phyloP scores from a whole-genome alignment of 257 asterid species.

The Scutellaria galericulata region DNA sequence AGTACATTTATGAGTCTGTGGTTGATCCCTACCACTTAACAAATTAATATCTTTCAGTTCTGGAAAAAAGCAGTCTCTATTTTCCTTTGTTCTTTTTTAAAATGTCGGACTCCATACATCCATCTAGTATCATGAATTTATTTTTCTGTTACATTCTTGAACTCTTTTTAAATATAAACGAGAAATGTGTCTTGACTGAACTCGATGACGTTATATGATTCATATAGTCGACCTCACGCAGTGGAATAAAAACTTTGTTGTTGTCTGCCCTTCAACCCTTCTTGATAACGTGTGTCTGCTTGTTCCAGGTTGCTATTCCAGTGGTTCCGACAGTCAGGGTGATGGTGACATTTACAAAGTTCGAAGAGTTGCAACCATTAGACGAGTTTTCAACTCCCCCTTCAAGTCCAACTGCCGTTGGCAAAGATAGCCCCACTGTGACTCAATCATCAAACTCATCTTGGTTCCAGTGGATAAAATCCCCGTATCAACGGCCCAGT shows the following conservation, averaged over 20 bases:
- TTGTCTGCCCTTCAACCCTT: background rate
- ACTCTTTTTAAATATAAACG: too few species aligned
- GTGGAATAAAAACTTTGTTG: too few species aligned
- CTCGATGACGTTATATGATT: too few species aligned
- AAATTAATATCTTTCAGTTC: background rate
- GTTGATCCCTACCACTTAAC: background rate
- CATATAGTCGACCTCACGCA: too few species aligned
- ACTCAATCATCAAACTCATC: conserved; percentile 65
- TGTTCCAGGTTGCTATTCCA: conserved; percentile 87
- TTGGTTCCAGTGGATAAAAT: conserved; percentile 96
- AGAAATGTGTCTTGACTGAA: too few species aligned
- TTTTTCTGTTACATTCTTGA: too few species aligned
- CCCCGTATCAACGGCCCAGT: conserved; percentile 69
- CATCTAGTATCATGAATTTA: too few species aligned
- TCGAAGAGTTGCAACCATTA: conserved; percentile 81
- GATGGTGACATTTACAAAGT: conserved; percentile 88
- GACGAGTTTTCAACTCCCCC: conserved; percentile 95
- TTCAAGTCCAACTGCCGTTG: conserved; percentile 66
- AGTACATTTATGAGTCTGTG: conserved; percentile 12
- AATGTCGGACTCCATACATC: background rate
- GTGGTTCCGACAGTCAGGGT: conserved; percentile 90
- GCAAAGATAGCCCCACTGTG: conserved; percentile 59
- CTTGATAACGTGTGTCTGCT: background rate
- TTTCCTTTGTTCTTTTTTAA: background rate
- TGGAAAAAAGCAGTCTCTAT: background rate